A percentile compares a stretch with the other conserved stretches of the same genome.
These are phyloP conservation scores for Salix arbutifolia DNA, from an alignment of 345 rosid genomes.

Conservation along the genomic window DNA sequence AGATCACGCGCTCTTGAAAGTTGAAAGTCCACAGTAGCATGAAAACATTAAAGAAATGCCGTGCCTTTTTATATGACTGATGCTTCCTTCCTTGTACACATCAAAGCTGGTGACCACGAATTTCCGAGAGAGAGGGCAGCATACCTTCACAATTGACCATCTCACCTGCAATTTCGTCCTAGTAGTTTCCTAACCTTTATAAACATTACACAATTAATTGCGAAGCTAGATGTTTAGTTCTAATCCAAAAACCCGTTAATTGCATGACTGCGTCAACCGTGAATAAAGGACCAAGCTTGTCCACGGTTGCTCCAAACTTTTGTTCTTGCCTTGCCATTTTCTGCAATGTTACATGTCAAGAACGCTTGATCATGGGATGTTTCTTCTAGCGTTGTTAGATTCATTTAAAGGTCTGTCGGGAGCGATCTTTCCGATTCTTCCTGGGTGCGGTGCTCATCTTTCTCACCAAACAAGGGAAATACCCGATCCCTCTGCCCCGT, in stretches of 20 bases:
- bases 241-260: background rate
- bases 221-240: background rate
- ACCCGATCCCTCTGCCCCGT: background rate
- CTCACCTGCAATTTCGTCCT: background rate
- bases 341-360: background rate
- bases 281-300: background rate
- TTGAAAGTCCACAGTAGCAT: background rate
- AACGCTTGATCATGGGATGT: background rate
- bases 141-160: background rate
- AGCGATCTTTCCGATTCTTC: background rate
- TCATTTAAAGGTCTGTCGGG: background rate
- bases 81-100: background rate
- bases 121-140: background rate
- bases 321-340: background rate
- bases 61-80: background rate
- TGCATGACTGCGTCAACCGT: background rate
- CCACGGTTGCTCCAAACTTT: background rate
- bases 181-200: background rate
- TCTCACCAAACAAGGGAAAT: background rate
- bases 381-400: background rate
- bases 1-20: background rate
- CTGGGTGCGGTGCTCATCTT: background rate
- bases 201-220: background rate
- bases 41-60: background rate
- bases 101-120: background rate